Conservation (phyloP, 116 monocot species). For the Posidonia oceanica region DNA sequence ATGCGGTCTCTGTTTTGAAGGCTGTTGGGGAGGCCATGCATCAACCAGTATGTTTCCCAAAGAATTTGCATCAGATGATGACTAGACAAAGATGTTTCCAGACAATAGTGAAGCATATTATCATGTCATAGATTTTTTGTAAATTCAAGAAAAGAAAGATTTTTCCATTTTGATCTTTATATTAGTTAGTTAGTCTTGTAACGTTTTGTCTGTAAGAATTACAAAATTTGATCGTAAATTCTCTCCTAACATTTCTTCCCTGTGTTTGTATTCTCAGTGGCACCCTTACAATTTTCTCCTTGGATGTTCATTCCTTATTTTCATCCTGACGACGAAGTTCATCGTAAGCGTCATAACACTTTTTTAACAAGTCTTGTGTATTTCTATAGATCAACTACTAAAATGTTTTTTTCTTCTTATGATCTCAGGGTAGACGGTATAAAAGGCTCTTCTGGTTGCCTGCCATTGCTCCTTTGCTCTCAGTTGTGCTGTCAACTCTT, state of each 20-base stretch:
- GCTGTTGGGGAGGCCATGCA: conserved; percentile 53
- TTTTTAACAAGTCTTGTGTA: neutral
- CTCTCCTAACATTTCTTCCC: neutral
- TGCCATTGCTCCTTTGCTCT: no score
- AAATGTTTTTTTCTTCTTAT: no score
- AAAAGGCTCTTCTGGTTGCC: no score
- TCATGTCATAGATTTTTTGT: no score
- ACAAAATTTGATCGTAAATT: neutral
- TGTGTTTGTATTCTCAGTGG: conserved; percentile 37
- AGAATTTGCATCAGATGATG: neutral
- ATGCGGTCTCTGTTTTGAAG: conserved; percentile 61
- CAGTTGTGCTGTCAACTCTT: no score
- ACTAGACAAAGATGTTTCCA: neutral
- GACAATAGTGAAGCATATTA: no score
- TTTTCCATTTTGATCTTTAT: no score
- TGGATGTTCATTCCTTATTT: conserved; percentile 79
- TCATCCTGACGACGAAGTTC: conserved; percentile 61
- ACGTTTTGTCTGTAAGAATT: no score
- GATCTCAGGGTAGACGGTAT: no score
- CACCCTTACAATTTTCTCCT: conserved; percentile 63
- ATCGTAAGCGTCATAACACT: conserved; percentile 39
- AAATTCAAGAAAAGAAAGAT: neutral
- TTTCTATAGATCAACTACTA: neutral
- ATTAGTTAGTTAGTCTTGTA: no score
- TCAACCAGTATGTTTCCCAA: conserved; percentile 30